phyloP scores from a whole-genome alignment of 352 stramenopile genomes.

The Pythium grandisporangium region DNA sequence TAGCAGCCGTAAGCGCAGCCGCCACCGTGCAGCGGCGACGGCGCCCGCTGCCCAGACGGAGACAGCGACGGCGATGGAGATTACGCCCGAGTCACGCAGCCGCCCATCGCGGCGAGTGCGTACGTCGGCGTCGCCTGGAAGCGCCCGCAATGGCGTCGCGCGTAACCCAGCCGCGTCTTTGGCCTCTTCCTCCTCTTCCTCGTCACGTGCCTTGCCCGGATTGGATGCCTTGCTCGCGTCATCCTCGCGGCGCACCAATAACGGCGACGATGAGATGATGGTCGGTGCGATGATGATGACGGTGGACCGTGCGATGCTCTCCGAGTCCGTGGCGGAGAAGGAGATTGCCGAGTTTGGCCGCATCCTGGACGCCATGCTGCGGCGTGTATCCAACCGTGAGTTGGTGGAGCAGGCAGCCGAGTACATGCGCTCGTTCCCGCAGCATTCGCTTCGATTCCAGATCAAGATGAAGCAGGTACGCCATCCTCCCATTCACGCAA shows the following conservation, averaged over 20 bases:
- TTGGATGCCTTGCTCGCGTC: background rate
- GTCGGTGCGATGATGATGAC: background rate
- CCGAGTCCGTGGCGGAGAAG: slow-evolving; percentile 54
- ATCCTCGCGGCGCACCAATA: background rate
- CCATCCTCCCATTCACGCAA: too few species aligned
- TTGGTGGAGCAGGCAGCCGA: slow-evolving; percentile 65
- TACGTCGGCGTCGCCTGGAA: too few species aligned
- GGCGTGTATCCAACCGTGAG: slow-evolving; percentile 59
- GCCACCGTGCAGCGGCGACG: slow-evolving; percentile 6
- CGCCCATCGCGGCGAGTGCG: too few species aligned
- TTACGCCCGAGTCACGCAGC: background rate
- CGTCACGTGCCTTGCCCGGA: too few species aligned
- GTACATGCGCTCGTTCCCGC: slow-evolving; percentile 62
- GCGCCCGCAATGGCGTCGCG: too few species aligned
- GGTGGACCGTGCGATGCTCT: slow-evolving; percentile 26
- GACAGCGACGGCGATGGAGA: background rate
- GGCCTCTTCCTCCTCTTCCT: too few species aligned
- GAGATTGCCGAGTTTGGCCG: slow-evolving; percentile 67
- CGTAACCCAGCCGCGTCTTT: too few species aligned
- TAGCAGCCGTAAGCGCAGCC: slow-evolving; percentile 13
- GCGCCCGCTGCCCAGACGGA: background rate
- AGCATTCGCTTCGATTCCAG: slow-evolving; percentile 71
- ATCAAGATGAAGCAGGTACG: slow-evolving; percentile 88
- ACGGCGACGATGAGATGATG: background rate
- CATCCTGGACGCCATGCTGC: slow-evolving; percentile 64